Evolutionary conservation across 2,329 filamentous ascomycete species (phyloP), one percentile per base, ranked within the genome.

Genomic region (Trichoderma simmonsii): DNA sequence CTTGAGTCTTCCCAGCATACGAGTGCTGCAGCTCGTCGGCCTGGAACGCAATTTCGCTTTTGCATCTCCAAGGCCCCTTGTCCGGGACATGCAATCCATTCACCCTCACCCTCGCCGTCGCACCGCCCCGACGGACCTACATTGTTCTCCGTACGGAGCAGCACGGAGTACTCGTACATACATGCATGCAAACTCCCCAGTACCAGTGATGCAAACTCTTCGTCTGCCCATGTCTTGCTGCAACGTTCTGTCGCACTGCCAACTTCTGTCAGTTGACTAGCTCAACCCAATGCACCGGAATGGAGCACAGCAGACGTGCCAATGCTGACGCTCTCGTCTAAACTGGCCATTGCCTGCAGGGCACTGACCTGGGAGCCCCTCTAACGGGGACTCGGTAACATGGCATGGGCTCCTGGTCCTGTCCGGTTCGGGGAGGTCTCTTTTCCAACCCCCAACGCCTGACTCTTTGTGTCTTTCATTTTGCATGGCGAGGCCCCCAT

Each of bases 11-110:
- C 32, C 32, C 66, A 30, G 54, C 36, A 61, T 61, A 60, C 56
- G 66, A 48, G 56, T 60, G 15, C 32, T 57, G 65, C 24, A 56
- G 14, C 48, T 56, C 32, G 51, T 67, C 26, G 51, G 18, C 26
- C 54, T 60, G 56, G 66, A 61, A 32, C 54, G 66, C 56, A 69
- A 69, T 69, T 28, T 69, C 66, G 66, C 66, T 69, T 69, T 69
- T 48, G 56, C 66, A n/a, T 61, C 56, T 60, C 18, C 39, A 14
- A 43, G 51, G 64, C 32, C 66, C 66, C 66, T 32, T 69, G 66
- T 26, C 36, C 66, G 66, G 66, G 24, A 69, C 66, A 60, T 60
- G 28, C 18, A 43, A 24, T 26, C 66, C 56, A 61, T 61, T 43
- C 39, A 43, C 39, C 36, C 39, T 43, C 34, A 48, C 36, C 56